Percentiles rank a stretch among this genome's conserved stretches.
phyloP scores from a whole-genome alignment of 1,139 yeast species.

The Hyphopichia pseudoburtonii region DNA sequence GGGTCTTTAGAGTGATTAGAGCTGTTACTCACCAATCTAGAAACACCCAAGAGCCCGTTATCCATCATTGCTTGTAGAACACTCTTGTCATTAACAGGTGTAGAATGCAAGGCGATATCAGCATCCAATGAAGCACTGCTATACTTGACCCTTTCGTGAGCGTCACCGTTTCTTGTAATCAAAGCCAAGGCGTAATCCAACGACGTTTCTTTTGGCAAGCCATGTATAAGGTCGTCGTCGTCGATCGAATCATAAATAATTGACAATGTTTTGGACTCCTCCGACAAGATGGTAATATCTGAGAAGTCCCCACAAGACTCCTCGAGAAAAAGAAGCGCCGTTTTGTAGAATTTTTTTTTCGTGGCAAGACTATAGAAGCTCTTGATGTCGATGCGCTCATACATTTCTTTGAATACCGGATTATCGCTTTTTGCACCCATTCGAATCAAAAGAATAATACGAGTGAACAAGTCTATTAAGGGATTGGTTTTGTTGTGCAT shows the following conservation, averaged over 20 bases:
- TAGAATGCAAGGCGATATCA: constrained; percentile 18
- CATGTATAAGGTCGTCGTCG: constrained; percentile 62
- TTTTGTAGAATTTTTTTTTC: constrained; percentile 33
- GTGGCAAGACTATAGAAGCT: constrained; percentile 36
- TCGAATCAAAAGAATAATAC: constrained; percentile 44
- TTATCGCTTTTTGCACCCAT: constrained; percentile 38
- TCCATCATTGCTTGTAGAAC: constrained; percentile 39
- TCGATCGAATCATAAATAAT: constrained; percentile 50
- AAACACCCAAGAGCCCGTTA: constrained; percentile 51
- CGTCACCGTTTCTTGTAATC: constrained; percentile 33
- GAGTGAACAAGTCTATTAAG: constrained; percentile 30
- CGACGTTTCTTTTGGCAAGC: constrained; percentile 59
- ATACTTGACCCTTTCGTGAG: constrained; percentile 47
- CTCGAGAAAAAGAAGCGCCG: constrained; percentile 58
- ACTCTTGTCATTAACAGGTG: constrained; percentile 8
- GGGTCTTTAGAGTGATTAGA: background rate
- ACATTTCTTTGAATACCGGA: constrained; percentile 33
- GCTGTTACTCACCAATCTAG: constrained; percentile 32
- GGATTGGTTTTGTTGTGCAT: constrained; percentile 8
- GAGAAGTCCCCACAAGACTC: constrained; percentile 30
- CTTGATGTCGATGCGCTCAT: constrained; percentile 30
- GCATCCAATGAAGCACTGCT: constrained; percentile 60
- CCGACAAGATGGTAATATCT: constrained; percentile 8
- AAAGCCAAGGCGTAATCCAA: constrained; percentile 50
- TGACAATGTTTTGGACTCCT: constrained; percentile 22